phyloP scores from a whole-genome alignment of 2,329 filamentous ascomycete genomes.

The Parafenestella ontariensis region DNA sequence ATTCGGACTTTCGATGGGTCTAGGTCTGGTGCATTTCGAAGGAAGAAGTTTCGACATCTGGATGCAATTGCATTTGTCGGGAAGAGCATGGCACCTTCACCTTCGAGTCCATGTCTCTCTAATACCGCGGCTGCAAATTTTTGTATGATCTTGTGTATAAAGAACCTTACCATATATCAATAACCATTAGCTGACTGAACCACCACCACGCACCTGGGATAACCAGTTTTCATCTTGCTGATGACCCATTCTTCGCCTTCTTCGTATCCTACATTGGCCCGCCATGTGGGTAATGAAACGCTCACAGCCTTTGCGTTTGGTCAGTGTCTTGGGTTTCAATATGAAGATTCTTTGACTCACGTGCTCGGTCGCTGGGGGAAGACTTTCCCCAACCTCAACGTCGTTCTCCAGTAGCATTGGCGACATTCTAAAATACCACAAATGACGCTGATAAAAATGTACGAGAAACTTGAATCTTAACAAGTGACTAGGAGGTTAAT shows the following conservation, averaged over 20 bases:
- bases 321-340: conserved; percentile 16
- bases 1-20: conserved; percentile 59
- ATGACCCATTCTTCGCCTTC: conserved; percentile 90
- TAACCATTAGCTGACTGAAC: background rate
- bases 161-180: conserved; percentile 69
- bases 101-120: conserved; percentile 65
- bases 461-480: conserved; percentile 4
- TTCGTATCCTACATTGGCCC: conserved; percentile 89
- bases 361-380: conserved; percentile 50
- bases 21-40: conserved; percentile 63
- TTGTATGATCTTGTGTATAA: conserved; percentile 83
- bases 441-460: conserved; percentile 5
- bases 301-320: conserved; percentile 76
- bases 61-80: conserved; percentile 73
- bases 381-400: conserved; percentile 48
- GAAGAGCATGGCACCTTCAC: conserved; percentile 80
- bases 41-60: conserved; percentile 78
- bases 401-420: conserved; percentile 41
- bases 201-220: conserved; percentile 70
- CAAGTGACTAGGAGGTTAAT: conserved; percentile 4
- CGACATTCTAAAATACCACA: conserved; percentile 26
- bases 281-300: conserved; percentile 94
- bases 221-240: conserved; percentile 84
- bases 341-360: conserved; percentile 38
- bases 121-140: conserved; percentile 74